Base-by-base conservation (phyloP, 805 yeast species). In the Nakazawaea peltata region DNA sequence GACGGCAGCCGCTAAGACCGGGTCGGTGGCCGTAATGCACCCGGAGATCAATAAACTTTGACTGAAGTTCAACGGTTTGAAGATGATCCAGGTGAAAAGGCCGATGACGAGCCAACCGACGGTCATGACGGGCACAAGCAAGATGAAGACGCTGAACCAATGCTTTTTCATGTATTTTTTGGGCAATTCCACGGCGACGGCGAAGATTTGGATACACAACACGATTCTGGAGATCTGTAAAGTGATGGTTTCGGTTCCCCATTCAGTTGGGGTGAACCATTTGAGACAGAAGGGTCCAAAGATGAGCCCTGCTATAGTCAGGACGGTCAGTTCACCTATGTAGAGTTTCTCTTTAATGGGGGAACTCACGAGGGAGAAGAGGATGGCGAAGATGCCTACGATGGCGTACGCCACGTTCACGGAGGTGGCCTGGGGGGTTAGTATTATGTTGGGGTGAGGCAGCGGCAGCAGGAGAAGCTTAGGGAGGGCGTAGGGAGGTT, bases 21-120 rank as follows among this genome's bases (percentile, higher is more conserved):
- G 88, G 53, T 80, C 88, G 0, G 88, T 80, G 6, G 87, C 86
- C 0, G 88, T 80, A 34, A 79, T 71, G 51, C 87, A 79, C 2
- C 83, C 83, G 9, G 76, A 67, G 1, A 80, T 74, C 34, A 79
- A 59, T 22, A 80, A 65, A 5, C 75, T 72, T 33, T 76, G 71
- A 15, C 71, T 54, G 50, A 71, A 77, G 23, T 59, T 55, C 38
- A 78, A 58, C 19, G 68, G 68, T 0, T 84, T 84, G 22, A 79
- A 69, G 32, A 78, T 59, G 6, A 63, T 56, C 75, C 79, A 80
- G 22, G 77, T 65, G 43, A 80, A 75, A 4, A 75, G 53, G 0
- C 82, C 82, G 18, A 77, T 74, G 5, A 74, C 57, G 10, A 81
- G 50, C 82, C 85, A 80, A 39, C 85, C 85, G 23, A 64, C 56